Evolutionary conservation across 306 rosid species (phyloP), one percentile per base, ranked within the genome.

Genomic region (Erythrophleum fordii): DNA sequence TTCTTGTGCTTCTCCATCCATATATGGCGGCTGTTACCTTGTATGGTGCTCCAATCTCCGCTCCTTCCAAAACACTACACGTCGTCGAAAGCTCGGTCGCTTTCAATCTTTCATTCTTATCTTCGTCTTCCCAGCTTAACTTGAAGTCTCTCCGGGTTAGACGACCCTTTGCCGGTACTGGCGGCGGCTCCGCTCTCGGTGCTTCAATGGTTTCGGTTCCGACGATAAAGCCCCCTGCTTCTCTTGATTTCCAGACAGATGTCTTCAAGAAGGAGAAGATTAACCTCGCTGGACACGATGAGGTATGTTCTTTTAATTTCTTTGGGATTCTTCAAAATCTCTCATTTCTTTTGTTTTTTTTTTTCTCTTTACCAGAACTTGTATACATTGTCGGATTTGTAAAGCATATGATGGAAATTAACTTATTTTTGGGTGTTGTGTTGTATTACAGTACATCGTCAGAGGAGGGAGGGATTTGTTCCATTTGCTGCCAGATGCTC

Each of bases 401-500:
- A n/a, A 28, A 17, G 28, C 18, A 2, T 22, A 12, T 25, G 2
- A 1, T 31, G 79, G 73, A 73, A 76, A 35, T 72, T 64, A 22
- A 17, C 39, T 10, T 35, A 13, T 13, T 9, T 26, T 72, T 67
- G 72, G 41, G 20, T 48, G 55, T 9, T 10, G 56, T 82, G 18
- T 42, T 42, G 80, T 76, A 3, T 76, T 90, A 75, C 61, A 95
- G 99, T 91, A 72, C 52, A 95, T 95, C 26, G 98, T 95, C 62
- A 90, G 75, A 86, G 99, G 99, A 75, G 99, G 99, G 52, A 90
- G 99, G 51, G 91, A 95, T 84, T 85, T 95, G 87, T 95, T 95
- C 85, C 92, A 78, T 84, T 73, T 95, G 83, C 85, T 95, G 86
- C 97, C 90, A 0, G 99, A 88, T 76, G 91, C 99, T 20, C 88